phyloP scores from a whole-genome alignment of 2,329 filamentous ascomycete genomes.

The Myriosclerotinia scirpicola region DNA sequence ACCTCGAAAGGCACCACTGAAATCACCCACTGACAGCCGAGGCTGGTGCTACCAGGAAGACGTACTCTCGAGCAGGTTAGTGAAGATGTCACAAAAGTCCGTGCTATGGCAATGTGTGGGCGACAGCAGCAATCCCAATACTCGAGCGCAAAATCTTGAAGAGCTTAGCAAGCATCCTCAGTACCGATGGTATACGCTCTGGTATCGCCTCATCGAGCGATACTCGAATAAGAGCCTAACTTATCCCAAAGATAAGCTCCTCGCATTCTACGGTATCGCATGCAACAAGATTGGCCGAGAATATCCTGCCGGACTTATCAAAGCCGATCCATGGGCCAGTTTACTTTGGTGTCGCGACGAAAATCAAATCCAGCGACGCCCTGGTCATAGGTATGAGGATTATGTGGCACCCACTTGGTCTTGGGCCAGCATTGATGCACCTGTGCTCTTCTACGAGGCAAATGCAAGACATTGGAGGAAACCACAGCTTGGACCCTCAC shows the following conservation, averaged over 20 bases:
- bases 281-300: background rate
- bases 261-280: constrained; percentile 1
- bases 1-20: background rate
- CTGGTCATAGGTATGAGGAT: background rate
- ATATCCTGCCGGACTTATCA: background rate
- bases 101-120: background rate
- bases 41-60: background rate
- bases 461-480: constrained; percentile 3
- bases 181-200: background rate
- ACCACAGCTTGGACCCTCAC: background rate
- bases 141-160: background rate
- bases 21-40: background rate
- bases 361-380: background rate
- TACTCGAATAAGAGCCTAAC: background rate
- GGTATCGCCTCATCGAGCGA: background rate
- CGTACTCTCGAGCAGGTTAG: background rate
- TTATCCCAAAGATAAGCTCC: background rate
- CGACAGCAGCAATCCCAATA: background rate
- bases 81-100: background rate
- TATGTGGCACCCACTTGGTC: background rate
- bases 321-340: background rate
- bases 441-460: background rate
- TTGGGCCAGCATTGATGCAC: background rate
- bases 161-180: background rate
- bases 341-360: background rate